Conservation (phyloP, 257 asterid genomes). For the Pogostemon cablin region DNA sequence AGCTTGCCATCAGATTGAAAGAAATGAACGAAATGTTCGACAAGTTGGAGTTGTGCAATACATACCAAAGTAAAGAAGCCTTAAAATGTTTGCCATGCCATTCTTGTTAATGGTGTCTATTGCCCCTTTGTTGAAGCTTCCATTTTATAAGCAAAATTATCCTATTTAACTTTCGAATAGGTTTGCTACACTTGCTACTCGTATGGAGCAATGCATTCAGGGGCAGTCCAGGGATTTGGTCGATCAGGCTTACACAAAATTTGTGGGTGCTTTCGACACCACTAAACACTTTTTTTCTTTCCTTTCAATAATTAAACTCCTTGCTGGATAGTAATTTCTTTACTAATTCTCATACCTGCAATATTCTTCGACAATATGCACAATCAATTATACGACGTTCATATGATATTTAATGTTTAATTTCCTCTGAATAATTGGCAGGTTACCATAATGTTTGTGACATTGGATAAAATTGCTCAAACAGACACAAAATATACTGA, state of each 20-base stretch:
- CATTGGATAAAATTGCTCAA: conserved; percentile 92
- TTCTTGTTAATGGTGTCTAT: not conserved
- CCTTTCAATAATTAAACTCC: conserved; percentile 17
- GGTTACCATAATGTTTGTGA: conserved; percentile 97
- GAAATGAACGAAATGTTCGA: conserved; percentile 78
- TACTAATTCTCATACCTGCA: conserved; percentile 11
- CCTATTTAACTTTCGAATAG: conserved; percentile 45
- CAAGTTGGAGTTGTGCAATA: conserved; percentile 83
- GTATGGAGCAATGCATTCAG: conserved; percentile 99
- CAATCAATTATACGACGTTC: conserved; percentile 4
- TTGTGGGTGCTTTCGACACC: conserved; percentile 54
- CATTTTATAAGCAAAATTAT: conserved; percentile 25
- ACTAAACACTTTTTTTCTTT: not conserved
- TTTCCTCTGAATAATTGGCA: conserved; percentile 44
- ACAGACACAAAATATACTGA: conserved; percentile 81
- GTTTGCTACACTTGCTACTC: conserved; percentile 91
- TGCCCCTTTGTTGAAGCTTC: not conserved
- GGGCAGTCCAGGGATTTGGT: conserved; percentile 98
- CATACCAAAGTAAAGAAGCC: conserved; percentile 73
- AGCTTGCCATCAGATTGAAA: conserved; percentile 95
- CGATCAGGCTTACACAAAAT: conserved; percentile 92
- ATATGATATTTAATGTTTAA: conserved; percentile 11
- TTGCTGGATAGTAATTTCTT: conserved; percentile 15
- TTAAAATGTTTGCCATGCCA: conserved; percentile 9
- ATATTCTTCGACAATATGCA: not conserved